Evolutionary conservation across 2,329 filamentous ascomycete genomes (phyloP), one percentile per base, ranked within the genome.

Genomic region (Exophiala aquamarina): DNA sequence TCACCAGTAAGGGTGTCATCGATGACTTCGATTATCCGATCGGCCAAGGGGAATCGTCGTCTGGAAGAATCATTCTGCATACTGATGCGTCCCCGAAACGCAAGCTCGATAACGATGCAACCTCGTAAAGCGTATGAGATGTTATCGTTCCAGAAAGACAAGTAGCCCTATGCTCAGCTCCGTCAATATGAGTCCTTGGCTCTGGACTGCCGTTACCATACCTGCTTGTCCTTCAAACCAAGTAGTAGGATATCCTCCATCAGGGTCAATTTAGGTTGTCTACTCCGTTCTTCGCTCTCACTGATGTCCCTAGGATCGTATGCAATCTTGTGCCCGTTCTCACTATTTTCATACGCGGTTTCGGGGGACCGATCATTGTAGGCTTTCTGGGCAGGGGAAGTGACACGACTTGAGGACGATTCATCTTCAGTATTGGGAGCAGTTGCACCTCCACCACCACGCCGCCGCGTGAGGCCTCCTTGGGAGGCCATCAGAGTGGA

Each of bases 61-160:
- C 93, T 82, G 59, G 87, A 87, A 41, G 90, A 86, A 71, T 97
- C 93, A 70, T 94, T 96, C 70, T 97, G 89, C 93, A 98, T 98
- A 79, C 87, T 92, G 71, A 98, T 87, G 61, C 93, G 87, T 65
- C 93, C 93, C 57, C 93, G 82, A 72, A 98, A 95, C 55, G 93
- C 93, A 62, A 98, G 77, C 72, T 98, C 93, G 70, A 97, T 89
- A 59, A 98, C 93, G 67, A 98, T 98, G 73, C 93, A 98, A 66
- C 93, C 93, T 68, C 93, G 85, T 54, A 98, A 79, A 57, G 93
- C 93, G 69, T 98, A 98, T 51, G 91, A 96, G 65, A 98, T 98
- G 74, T 98, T 98, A 73, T 98, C 93, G 73, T 98, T 98, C 93
- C 93, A 98, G 73, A 98, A 98, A 21, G 92, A 97, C 55, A 98